A percentile compares a stretch with the other conserved stretches of the same genome.
Conservation (phyloP, 169 alveolate genomes). For the Plasmodium gonderi region DNA sequence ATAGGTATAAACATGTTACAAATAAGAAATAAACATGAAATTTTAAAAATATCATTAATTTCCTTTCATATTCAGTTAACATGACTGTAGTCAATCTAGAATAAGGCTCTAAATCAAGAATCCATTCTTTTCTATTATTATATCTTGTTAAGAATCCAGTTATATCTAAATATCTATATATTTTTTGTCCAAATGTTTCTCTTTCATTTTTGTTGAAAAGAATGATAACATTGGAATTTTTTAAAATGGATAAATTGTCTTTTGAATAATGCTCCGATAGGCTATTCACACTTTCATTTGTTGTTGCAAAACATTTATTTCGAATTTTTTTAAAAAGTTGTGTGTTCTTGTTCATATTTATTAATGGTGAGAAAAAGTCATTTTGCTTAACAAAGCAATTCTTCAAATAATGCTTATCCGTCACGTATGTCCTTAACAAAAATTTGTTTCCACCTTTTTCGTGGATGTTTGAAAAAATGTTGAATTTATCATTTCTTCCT, state of each 20-base stretch:
- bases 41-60: constrained; percentile 75
- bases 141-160: constrained; percentile 82
- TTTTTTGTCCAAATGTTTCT: constrained; percentile 76
- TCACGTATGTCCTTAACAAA: constrained; percentile 9
- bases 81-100: constrained; percentile 73
- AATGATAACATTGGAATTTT: constrained; percentile 58
- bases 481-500: constrained; percentile 16
- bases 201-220: constrained; percentile 47
- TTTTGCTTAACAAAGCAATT: neutral
- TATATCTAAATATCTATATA: constrained; percentile 81
- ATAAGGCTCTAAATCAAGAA: constrained; percentile 77
- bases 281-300: constrained; percentile 6
- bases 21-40: constrained; percentile 74
- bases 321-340: constrained; percentile 3
- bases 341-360: neutral
- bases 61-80: constrained; percentile 82
- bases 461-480: constrained; percentile 11
- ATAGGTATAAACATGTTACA: constrained; percentile 60
- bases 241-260: constrained; percentile 16
- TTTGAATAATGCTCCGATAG: constrained; percentile 18
- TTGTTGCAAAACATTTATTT: constrained; percentile 27
- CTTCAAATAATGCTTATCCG: neutral
- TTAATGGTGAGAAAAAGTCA: neutral
- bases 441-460: constrained; percentile 43
- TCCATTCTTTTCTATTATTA: constrained; percentile 79